Base-by-base conservation (phyloP, 768 basidiomycete genomes). In the Lentinula edodes region DNA sequence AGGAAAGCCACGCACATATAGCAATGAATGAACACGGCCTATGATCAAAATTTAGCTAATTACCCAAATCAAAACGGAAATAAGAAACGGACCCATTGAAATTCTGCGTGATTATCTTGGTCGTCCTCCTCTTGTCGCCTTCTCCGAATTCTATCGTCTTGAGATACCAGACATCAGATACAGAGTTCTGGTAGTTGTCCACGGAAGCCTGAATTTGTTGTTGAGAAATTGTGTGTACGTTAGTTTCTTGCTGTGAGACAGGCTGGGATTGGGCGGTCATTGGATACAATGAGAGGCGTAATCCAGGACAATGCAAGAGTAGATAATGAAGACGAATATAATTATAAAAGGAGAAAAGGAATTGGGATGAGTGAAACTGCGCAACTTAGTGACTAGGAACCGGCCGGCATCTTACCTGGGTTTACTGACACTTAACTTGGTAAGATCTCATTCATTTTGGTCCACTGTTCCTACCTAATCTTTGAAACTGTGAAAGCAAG, bases 11-110 rank as follows among this genome's bases (percentile, higher is more conserved):
- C 82, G 66, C 68, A 91, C 91, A 94, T 62, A 94, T 90, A 32
- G 93, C 93, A 66, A 95, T 92, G 65, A 95, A 90, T 0, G 91
- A 93, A 69, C 93, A 95, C 8, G 93, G 93, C 8, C 93, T 95
- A 69, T 18, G 20, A 15, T 1, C 43, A 35, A 41, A 42, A 61
- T 5, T 52, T 28, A 39, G 35, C 20, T 41, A 23, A 36, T 45
- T 32, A 43, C 12, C 16, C 6, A 52, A 18, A 32, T 23, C 13
- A 7, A 12, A 15, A 28, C 46, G n/a, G n/a, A n/a, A n/a, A n/a
- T n/a, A n/a, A 13, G 18, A 23, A 18, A 78, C 86, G 62, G 61
- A 90, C 91, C 91, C 90, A 66, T 92, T 92, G 67, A 84, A 90
- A 67, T 91, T 91, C 73, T 93, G 90, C 0, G 89, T 91, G 56